Base-by-base conservation (phyloP, 495 filamentous ascomycete species). In the Pseudomonodictys pantanalensis region DNA sequence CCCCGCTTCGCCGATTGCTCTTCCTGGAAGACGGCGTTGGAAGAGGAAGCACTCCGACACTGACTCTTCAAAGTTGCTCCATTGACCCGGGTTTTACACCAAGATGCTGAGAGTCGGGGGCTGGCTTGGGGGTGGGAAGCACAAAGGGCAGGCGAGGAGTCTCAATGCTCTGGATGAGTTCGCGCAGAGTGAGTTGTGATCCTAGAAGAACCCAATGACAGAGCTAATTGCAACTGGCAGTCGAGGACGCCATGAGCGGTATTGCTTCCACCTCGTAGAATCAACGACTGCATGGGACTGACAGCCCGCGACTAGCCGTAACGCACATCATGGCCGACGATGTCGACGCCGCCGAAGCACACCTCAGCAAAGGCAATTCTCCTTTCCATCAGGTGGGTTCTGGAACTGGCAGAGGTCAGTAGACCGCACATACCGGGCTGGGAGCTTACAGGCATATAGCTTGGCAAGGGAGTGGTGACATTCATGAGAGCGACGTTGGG, bases 241-340 rank as follows among this genome's bases (percentile, higher is more conserved):
- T 89, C 62, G 79, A 84, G 60, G 76, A 86, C 66, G 85, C 85
- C 32, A 77, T 88, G 77, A 73, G 72, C 71, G 81, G 83, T 84
- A 76, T 28, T 52, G 32, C 32, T 7, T 22, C 25, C 42, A 12
- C 42, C 49, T 33, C 26, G 52, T 41, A 49, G 7, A 23, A 18
- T 12, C 3, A 45, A 42, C 15, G 35, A 12, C 11, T 41, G 17
- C 38, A 47, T 41, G 17, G 33, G 33, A 52, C 52, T 63, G 23
- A 63, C 50, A 38, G 42, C 51, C 50, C 45, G 24, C 52, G 47
- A 63, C 47, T 17, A 72, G 70, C 73, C 7, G 73, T 73, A 35
- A 81, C 74, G 57, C 72, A 86, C 29, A 92, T 98, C 67, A 90
- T 98, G 78, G 89, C 93, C 69, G 93, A 98, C 73, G 92, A 97